Conservation (phyloP, 2,329 filamentous ascomycete genomes). For the Graphilbum sp. region DNA sequence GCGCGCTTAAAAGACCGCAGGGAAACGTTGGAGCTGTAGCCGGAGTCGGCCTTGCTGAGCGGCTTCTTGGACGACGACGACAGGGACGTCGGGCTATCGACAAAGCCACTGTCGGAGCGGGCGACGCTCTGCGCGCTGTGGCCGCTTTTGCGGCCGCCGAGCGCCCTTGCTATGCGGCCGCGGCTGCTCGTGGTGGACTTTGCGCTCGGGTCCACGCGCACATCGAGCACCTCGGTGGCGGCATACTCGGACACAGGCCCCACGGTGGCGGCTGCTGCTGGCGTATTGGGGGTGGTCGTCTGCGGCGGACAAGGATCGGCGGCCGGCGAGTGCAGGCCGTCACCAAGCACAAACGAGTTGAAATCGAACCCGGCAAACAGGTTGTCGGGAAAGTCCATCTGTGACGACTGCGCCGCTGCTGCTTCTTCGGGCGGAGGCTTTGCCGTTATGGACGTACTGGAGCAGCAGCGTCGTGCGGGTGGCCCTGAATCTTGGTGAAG, state of each 20-base stretch:
- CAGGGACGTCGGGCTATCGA: conserved; percentile 27
- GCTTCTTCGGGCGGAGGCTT: too few relatives aligned
- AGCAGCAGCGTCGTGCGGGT: too few relatives aligned
- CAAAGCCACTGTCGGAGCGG: conserved; percentile 32
- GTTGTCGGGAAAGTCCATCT: conserved; percentile 4
- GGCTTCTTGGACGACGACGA: conserved; percentile 22
- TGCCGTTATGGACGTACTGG: too few relatives aligned
- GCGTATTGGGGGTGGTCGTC: conserved; percentile 31
- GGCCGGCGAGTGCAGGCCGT: conserved; percentile 13
- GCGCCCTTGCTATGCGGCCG: neutral
- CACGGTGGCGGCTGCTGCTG: conserved; percentile 28
- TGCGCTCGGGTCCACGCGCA: conserved; percentile 26
- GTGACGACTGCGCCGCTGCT: neutral
- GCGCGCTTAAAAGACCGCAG: conserved; percentile 31
- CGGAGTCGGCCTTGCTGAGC: conserved; percentile 42
- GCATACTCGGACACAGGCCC: conserved; percentile 18
- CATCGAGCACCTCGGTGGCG: conserved; percentile 20
- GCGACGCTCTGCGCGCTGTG: conserved; percentile 12
- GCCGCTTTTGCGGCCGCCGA: conserved; percentile 1
- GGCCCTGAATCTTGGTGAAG: too few relatives aligned
- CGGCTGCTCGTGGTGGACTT: conserved; percentile 16
- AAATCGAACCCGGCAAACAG: conserved; percentile 14
- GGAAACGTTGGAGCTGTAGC: conserved; percentile 44
- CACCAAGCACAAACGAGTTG: conserved; percentile 19
- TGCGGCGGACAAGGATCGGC: conserved; percentile 19